phyloP scores from a whole-genome alignment of 2,329 filamentous ascomycete genomes.

The Trichoderma sp. region DNA sequence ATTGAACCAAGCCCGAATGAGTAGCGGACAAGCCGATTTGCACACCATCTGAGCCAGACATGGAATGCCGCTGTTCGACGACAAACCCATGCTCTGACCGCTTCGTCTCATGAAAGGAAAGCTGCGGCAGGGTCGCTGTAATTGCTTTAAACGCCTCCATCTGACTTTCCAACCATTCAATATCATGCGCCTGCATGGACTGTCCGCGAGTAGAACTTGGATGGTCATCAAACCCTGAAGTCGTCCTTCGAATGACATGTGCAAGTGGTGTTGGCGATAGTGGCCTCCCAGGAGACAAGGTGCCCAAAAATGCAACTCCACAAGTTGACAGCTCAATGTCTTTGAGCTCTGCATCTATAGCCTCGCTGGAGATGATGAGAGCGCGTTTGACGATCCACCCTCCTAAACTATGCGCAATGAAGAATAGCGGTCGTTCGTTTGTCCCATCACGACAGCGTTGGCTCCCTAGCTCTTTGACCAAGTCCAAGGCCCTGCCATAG shows the following conservation, averaged over 20 bases:
- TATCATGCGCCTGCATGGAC: conserved; percentile 23
- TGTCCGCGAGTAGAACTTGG: background rate
- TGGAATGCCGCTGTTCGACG: conserved; percentile 30
- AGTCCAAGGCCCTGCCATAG: conserved; percentile 29
- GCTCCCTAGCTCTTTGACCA: conserved; percentile 28
- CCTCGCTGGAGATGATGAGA: conserved; percentile 32
- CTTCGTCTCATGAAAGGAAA: conserved; percentile 33
- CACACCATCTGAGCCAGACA: conserved; percentile 30
- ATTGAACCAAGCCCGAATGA: conserved; percentile 29
- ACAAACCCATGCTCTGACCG: conserved; percentile 29
- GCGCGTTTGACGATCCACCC: conserved; percentile 35
- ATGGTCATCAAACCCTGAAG: conserved; percentile 24
- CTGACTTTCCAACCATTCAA: conserved; percentile 32
- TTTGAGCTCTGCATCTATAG: conserved; percentile 26
- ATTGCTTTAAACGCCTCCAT: conserved; percentile 33
- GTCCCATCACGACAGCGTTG: conserved; percentile 26
- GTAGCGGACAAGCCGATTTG: conserved; percentile 28
- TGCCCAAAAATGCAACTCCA: conserved; percentile 33
- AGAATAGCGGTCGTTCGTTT: conserved; percentile 29
- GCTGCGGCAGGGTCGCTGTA: conserved; percentile 26
- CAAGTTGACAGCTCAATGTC: conserved; percentile 32
- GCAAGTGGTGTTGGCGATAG: conserved; percentile 31
- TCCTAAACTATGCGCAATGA: conserved; percentile 33
- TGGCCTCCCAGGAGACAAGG: conserved; percentile 27
- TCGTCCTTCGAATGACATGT: conserved; percentile 30